These are phyloP conservation scores for Dioscorea zingiberensis DNA, from an alignment of 106 monocot species.

Conservation along the genomic window DNA sequence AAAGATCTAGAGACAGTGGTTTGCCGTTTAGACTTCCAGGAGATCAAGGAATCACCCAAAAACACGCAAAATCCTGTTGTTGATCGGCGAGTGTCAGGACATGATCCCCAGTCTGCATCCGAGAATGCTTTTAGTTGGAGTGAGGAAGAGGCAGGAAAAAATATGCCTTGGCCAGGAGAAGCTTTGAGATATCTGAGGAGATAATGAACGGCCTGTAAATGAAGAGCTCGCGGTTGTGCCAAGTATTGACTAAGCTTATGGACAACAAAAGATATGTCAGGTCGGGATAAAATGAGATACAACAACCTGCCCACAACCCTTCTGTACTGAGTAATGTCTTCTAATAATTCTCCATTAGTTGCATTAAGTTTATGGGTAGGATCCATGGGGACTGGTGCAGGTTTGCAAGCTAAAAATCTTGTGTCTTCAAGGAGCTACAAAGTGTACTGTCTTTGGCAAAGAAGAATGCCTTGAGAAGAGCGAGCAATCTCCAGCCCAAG, in stretches of 20 bases:
- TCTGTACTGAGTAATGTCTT: background rate
- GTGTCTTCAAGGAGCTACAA: background rate
- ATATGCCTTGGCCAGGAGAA: background rate
- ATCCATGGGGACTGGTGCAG: background rate
- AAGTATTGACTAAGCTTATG: background rate
- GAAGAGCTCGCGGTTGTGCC: background rate
- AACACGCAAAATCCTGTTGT: background rate
- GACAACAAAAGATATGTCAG: background rate
- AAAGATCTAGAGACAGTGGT: background rate
- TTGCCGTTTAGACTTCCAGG: slow-evolving; percentile 2
- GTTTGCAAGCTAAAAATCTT: background rate
- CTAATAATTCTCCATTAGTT: background rate
- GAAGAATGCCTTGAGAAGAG: background rate
- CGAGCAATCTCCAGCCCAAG: slow-evolving; percentile 2
- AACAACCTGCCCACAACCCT: background rate
- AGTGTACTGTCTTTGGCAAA: no score
- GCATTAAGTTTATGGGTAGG: background rate
- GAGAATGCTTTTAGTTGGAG: background rate
- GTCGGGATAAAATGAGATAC: background rate
- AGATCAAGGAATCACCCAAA: background rate
- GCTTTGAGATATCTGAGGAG: no score
- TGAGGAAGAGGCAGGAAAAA: background rate
- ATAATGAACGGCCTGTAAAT: background rate
- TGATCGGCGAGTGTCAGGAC: background rate
- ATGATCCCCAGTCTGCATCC: background rate